A percentile compares a stretch with the other conserved stretches of the same genome.
phyloP scores from a whole-genome alignment of 2,329 filamentous ascomycete genomes.

The Coleophoma crateriformis region DNA sequence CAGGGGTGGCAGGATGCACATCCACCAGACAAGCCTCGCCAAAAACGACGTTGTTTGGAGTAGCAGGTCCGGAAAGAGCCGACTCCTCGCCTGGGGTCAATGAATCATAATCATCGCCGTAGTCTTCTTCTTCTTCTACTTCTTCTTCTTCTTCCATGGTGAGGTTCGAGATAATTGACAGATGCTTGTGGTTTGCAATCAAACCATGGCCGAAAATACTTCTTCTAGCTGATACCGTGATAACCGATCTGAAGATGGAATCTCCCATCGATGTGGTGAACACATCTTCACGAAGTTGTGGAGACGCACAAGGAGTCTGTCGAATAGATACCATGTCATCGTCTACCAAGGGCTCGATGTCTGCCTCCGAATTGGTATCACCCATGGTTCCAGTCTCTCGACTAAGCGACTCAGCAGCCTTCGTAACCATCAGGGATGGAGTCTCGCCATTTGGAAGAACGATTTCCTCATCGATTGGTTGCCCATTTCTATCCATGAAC shows the following conservation, averaged over 20 bases:
- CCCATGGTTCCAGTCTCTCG: conserved; percentile 50
- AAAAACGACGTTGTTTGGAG: conserved; percentile 11
- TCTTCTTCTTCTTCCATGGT: conserved; percentile 1
- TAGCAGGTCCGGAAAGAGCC: conserved; percentile 7
- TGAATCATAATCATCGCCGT: conserved; percentile 7
- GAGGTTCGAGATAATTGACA: background rate
- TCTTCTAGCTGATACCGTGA: background rate
- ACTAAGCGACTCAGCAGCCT: conserved; percentile 51
- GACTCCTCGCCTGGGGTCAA: conserved; percentile 7
- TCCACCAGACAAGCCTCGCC: conserved; percentile 24
- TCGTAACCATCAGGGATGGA: too few relatives aligned
- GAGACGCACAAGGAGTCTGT: background rate
- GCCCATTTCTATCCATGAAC: background rate
- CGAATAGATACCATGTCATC: background rate
- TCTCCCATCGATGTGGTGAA: background rate
- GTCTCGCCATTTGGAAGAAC: conserved; percentile 51
- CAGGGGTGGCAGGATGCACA: conserved; percentile 14
- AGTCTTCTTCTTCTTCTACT: conserved; percentile 3
- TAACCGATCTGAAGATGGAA: background rate
- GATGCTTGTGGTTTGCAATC: background rate
- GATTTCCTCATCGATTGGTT: conserved; percentile 32
- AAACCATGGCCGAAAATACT: background rate
- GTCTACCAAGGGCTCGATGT: background rate
- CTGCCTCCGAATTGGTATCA: conserved; percentile 6
- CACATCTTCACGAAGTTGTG: background rate